Evolutionary conservation across 768 basidiomycete species (phyloP).

Genomic region (Gelatoporia subvermispora): DNA sequence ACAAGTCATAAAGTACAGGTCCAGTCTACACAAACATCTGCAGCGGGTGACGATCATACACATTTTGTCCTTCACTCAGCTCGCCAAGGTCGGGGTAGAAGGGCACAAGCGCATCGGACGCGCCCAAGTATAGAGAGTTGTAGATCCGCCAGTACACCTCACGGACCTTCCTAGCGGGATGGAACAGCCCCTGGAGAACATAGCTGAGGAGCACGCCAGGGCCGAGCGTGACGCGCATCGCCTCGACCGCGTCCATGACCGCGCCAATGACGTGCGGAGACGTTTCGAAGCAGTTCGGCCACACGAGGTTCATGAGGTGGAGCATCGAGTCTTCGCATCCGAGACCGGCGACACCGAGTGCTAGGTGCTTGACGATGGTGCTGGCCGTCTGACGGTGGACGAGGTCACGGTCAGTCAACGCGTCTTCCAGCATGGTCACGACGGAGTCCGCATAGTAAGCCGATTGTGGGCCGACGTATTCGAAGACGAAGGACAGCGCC

Average conservation of each 20-base stretch:
- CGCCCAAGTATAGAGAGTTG: conserved; percentile 90
- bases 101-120: conserved; percentile 86
- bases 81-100: conserved; percentile 92
- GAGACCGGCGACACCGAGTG: conserved; percentile 92
- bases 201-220: conserved; percentile 91
- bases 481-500: conserved; percentile 97
- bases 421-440: conserved; percentile 97
- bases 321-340: conserved; percentile 98
- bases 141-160: conserved; percentile 97
- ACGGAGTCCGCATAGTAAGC: conserved; percentile 97
- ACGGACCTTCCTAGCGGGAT: conserved; percentile 93
- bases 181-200: conserved; percentile 92
- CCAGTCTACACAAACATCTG: conserved; percentile 70
- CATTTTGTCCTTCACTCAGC: conserved; percentile 84
- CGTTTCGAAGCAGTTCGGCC: conserved; percentile 99
- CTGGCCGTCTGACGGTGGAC: conserved; percentile 98
- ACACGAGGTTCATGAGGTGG: conserved; percentile 96
- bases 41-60: conserved; percentile 79
- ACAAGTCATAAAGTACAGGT: neutral
- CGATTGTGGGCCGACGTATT: conserved; percentile 96
- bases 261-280: conserved; percentile 97
- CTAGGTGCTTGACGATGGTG: conserved; percentile 97
- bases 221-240: conserved; percentile 93
- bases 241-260: conserved; percentile 97
- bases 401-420: conserved; percentile 94